Evolutionary conservation across 306 rosid genomes (phyloP), one percentile per base, ranked within the genome.

Genomic region (Acacia crassicarpa): DNA sequence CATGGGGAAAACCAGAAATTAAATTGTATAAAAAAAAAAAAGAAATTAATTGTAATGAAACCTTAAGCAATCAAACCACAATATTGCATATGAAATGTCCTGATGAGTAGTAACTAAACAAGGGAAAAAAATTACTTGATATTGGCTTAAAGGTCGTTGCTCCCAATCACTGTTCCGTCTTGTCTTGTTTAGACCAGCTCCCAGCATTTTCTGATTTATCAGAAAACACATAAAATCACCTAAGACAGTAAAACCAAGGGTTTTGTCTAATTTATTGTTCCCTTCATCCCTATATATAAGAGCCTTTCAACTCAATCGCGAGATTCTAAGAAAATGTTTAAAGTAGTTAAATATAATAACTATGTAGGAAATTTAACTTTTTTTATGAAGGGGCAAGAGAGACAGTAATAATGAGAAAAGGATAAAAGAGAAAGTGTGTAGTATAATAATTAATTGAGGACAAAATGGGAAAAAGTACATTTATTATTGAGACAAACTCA

Each of bases 111-210:
- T 6, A 71, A 46, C 41, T 30, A 78, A 17, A 45, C 66, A 48
- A 77, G 53, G 40, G 77, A 51, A 78, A 72, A 72, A 74, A 80
- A 62, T 83, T 81, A 93, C 99, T 90, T 95, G 99, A 87, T 93
- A 90, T 83, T 68, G 83, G 46, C 94, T 85, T 81, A 95, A 84
- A 72, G 99, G 99, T 8, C 99, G 89, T 48, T 90, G 96, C 86
- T 95, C 99, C 99, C 97, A 95, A 77, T 95, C 86, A 86, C 99
- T 95, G 87, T 92, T 93, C 81, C 98, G 90, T 74, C 98, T 90
- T 48, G 97, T 93, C 90, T 95, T 95, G 92, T 95, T 92, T 81
- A 95, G 86, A 81, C 89, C 87, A 80, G 94, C 93, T 69, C 99
- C 99, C 62, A 95, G 70, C 72, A 93, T 83, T 92, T 95, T 95